A percentile compares a stretch with the other conserved stretches of the same genome.
Conservation (phyloP, 2,329 filamentous ascomycete genomes). For the Stachybotrys echinatus region DNA sequence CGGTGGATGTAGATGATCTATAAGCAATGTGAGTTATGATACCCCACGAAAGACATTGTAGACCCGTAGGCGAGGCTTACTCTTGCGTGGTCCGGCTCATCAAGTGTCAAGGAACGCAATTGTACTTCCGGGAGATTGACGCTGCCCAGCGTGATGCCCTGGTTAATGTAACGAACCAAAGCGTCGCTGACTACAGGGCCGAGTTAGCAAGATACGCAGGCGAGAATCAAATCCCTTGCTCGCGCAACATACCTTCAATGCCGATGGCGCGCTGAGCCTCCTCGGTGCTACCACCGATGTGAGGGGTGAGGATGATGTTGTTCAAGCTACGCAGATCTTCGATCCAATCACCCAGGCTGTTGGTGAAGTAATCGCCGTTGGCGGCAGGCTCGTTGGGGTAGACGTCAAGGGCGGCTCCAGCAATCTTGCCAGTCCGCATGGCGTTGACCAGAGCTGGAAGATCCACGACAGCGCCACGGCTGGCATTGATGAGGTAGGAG, state of each 20-base stretch:
- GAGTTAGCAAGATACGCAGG: conserved; percentile 7
- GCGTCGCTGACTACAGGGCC: conserved; percentile 64
- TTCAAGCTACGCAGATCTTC: conserved; percentile 79
- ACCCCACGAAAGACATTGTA: background rate
- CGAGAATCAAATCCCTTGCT: background rate
- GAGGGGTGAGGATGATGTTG: conserved; percentile 92
- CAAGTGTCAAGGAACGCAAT: conserved; percentile 81
- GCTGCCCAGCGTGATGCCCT: conserved; percentile 82
- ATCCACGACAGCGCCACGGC: conserved; percentile 87
- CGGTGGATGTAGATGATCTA: conserved; percentile 91
- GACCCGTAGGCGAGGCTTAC: conserved; percentile 30
- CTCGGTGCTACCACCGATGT: conserved; percentile 96
- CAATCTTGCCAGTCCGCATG: conserved; percentile 79
- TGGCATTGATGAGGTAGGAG: conserved; percentile 93
- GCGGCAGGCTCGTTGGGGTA: conserved; percentile 90
- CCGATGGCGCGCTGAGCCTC: conserved; percentile 96
- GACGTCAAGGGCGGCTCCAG: conserved; percentile 92
- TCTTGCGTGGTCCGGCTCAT: conserved; percentile 84
- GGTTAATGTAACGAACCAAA: conserved; percentile 91
- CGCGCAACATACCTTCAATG: conserved; percentile 57
- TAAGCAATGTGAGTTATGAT: conserved; percentile 7
- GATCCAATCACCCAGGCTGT: conserved; percentile 74
- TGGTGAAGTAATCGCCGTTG: conserved; percentile 94
- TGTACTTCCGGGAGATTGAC: conserved; percentile 97
- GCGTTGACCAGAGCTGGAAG: conserved; percentile 88